These are phyloP conservation scores for Fomitiporia mediterranea DNA, from an alignment of 1,284 basidiomycete species.

Conservation along the genomic window DNA sequence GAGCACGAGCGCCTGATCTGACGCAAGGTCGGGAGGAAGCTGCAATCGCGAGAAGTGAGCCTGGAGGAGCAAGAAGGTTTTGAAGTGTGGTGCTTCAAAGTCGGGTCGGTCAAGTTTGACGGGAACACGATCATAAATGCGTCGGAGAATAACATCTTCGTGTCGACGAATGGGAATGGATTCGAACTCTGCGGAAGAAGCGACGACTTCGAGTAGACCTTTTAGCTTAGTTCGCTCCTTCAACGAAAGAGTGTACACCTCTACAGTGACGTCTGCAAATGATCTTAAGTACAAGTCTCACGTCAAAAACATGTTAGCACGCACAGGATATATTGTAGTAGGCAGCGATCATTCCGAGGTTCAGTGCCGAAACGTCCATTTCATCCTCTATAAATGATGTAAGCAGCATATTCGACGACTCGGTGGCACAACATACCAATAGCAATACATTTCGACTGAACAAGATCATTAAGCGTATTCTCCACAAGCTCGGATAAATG, in stretches of 20 bases:
- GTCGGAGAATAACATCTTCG: conserved; percentile 75
- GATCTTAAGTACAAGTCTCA: conserved; percentile 6
- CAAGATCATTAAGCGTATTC: conserved; percentile 85
- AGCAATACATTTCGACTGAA: conserved; percentile 91
- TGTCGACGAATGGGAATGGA: conserved; percentile 90
- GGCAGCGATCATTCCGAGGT: conserved; percentile 94
- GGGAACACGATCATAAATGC: conserved; percentile 96
- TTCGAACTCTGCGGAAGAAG: conserved; percentile 96
- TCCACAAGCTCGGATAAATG: conserved; percentile 96
- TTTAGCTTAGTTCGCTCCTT: conserved; percentile 98
- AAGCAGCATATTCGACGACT: neutral
- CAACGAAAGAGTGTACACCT: conserved; percentile 94
- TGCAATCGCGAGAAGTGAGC: conserved; percentile 94
- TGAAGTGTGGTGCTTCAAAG: conserved; percentile 95
- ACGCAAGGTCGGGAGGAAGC: conserved; percentile 88
- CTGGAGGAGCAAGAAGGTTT: conserved; percentile 94
- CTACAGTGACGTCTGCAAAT: conserved; percentile 81
- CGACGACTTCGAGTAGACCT: conserved; percentile 93
- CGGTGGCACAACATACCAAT: conserved; percentile 56
- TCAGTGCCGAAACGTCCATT: conserved; percentile 89
- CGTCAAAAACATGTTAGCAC: conserved; percentile 26
- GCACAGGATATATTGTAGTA: conserved; percentile 88
- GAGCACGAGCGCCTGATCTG: conserved; percentile 84
- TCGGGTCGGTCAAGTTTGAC: conserved; percentile 86
- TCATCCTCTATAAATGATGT: conserved; percentile 63